phyloP scores from a whole-genome alignment of 2,329 filamentous ascomycete species.

The Epichloe amarillans region DNA sequence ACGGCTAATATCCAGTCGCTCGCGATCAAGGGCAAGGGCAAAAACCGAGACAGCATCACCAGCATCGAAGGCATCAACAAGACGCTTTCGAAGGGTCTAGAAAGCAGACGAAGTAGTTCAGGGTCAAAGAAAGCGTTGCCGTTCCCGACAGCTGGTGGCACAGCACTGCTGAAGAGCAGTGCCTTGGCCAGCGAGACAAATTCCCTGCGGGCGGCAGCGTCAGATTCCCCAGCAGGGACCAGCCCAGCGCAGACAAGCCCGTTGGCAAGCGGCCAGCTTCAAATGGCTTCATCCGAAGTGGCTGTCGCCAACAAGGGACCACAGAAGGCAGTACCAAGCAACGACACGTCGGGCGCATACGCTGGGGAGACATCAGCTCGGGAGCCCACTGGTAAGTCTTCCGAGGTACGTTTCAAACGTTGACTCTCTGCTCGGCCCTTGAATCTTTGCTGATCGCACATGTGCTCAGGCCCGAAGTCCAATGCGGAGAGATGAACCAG shows the following conservation, averaged over 20 bases:
- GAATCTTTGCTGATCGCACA: conserved; percentile 12
- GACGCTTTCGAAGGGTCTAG: conserved; percentile 74
- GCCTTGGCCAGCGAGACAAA: conserved; percentile 45
- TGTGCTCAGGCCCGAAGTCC: conserved; percentile 14
- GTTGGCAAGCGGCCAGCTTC: conserved; percentile 11
- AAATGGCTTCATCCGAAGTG: conserved; percentile 8
- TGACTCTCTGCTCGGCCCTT: conserved; percentile 38
- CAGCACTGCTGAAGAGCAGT: conserved; percentile 32
- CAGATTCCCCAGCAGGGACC: conserved; percentile 26
- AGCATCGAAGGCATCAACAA: conserved; percentile 63
- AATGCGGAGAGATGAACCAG: conserved; percentile 26
- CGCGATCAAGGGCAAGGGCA: conserved; percentile 30
- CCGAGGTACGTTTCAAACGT: conserved; percentile 39
- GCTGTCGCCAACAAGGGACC: not conserved
- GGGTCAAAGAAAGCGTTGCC: conserved; percentile 65
- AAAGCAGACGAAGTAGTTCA: conserved; percentile 80
- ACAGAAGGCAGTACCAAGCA: not conserved
- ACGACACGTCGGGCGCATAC: conserved; percentile 7
- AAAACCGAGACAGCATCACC: conserved; percentile 31
- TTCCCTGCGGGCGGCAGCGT: conserved; percentile 36
- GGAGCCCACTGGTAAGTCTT: conserved; percentile 12
- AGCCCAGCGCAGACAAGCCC: conserved; percentile 27
- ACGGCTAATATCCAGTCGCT: conserved; percentile 56
- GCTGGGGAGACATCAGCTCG: conserved; percentile 15
- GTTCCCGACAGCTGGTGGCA: conserved; percentile 31